Evolutionary conservation across 2,329 filamentous ascomycete species (phyloP).

Genomic region (Epichloe gansuensis): DNA sequence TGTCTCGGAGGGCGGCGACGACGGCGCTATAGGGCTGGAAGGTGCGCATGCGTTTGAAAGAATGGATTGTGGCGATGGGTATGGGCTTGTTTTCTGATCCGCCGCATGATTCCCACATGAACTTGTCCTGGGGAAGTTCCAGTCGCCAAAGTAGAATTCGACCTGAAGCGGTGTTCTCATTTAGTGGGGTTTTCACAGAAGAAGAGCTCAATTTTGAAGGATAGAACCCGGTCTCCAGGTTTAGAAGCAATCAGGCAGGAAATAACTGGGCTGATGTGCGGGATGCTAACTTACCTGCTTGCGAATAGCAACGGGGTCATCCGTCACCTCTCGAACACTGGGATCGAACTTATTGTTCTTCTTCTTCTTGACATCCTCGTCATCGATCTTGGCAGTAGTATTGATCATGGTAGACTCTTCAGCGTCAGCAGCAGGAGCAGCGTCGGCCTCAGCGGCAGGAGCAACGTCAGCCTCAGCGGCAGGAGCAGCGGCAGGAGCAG

Average conservation of each 20-base stretch:
- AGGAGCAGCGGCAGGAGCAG: too few relatives aligned
- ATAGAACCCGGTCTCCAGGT: not conserved
- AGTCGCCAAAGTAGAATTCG: constrained; percentile 92
- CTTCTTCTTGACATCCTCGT: constrained; percentile 20
- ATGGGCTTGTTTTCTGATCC: constrained; percentile 76
- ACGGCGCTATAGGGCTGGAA: constrained; percentile 83
- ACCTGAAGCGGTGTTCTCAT: constrained; percentile 39
- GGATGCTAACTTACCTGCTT: constrained; percentile 49
- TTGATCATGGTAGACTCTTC: constrained; percentile 26
- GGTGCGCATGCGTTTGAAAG: constrained; percentile 90
- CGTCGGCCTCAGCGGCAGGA: constrained; percentile 13
- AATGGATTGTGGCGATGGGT: constrained; percentile 62
- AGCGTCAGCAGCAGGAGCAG: constrained; percentile 9
- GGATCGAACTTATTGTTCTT: constrained; percentile 63
- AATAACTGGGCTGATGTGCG: too few relatives aligned
- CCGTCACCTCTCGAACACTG: constrained; percentile 52
- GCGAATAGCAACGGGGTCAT: constrained; percentile 70
- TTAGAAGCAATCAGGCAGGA: too few relatives aligned
- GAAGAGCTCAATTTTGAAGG: not conserved
- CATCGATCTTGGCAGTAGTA: constrained; percentile 30
- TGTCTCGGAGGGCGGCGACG: constrained; percentile 70
- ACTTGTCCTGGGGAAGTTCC: constrained; percentile 85
- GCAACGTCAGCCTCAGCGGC: constrained; percentile 7
- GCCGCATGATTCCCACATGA: constrained; percentile 66
- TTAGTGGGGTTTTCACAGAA: not conserved